Base-by-base conservation (phyloP, 768 basidiomycete species). In the Mycena belliarum region DNA sequence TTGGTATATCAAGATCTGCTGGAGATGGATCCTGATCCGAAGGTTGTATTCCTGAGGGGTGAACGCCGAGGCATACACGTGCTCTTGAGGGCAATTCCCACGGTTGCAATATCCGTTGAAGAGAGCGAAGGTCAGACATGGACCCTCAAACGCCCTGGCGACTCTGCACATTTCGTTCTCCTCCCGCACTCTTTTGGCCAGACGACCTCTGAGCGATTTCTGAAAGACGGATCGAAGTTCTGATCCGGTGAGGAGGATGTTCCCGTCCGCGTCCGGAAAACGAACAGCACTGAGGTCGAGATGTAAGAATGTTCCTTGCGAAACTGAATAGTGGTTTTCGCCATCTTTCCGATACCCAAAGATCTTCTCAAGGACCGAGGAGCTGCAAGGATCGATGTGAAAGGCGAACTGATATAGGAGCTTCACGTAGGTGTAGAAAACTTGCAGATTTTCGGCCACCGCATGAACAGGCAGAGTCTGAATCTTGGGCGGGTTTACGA, bases 1-100 rank as follows among this genome's bases (percentile, higher is more conserved):
- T 20, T 82, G 74, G 44, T 80, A 72, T 20, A 85, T 81, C 42
- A 74, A 60, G 1, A 86, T 77, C 41, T 84, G 81, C 37, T 77
- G 76, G 2, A 86, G 55, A 59, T 81, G 76, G 32, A 82, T 66
- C 6, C 75, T 69, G 10, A 84, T 66, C 14, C 77, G 29, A 4
- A 54, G 51, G 10, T 32, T 49, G 20, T 59, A 59, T 1, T 59
- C 11, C 16, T 37, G 41, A 20, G 35, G 20, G 29, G 38, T 21
- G 6, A 59, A 40, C 5, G 33, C 11, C 6, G 47, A n/a, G 2
- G 52, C 25, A 5, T 26, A 16, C 14, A 59, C 28, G 18, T 59
- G 58, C 35, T 59, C 52, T 24, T 54, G 52, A n/a, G 33, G 58
- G 25, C 58, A 59, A 54, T 49, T 28, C 38, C 5, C 25, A n/a